A percentile compares a stretch with the other conserved stretches of the same genome.
phyloP scores from a whole-genome alignment of 176 grass and related monocot species.

The Oryza rufipogon region DNA sequence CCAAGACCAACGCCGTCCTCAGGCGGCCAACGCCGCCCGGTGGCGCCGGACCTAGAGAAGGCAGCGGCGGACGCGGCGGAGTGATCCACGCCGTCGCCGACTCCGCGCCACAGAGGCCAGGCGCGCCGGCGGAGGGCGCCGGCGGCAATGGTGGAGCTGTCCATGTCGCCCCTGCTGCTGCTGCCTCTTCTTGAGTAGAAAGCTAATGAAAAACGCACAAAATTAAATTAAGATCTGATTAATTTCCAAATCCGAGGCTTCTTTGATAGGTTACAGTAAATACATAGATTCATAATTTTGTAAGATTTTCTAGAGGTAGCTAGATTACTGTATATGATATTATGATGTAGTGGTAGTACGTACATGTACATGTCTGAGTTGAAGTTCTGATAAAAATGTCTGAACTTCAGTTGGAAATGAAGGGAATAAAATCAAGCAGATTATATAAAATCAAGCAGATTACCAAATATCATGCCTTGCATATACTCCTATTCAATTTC shows the following conservation, averaged over 20 bases:
- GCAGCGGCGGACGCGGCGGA: neutral
- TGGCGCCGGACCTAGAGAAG: neutral
- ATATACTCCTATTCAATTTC: neutral
- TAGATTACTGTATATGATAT: neutral
- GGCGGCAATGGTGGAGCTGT: neutral
- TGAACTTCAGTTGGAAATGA: neutral
- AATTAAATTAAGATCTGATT: neutral
- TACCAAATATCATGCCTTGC: neutral
- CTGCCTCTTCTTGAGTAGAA: neutral
- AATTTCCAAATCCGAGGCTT: too few species aligned
- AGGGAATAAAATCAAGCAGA: neutral
- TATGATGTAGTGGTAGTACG: too few species aligned
- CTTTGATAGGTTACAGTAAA: too few species aligned
- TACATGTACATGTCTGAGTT: neutral
- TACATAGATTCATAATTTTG: neutral
- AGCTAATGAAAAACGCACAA: neutral
- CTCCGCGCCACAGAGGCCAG: neutral
- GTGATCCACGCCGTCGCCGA: neutral
- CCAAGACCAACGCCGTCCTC: neutral
- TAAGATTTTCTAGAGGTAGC: neutral
- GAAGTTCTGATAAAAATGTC: neutral
- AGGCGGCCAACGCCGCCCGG: neutral
- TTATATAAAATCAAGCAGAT: neutral
- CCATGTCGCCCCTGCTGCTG: neutral
- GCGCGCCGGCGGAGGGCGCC: neutral